These are phyloP conservation scores for Truncatella angustata DNA, from an alignment of 2,329 filamentous ascomycete species.

Conservation along the genomic window DNA sequence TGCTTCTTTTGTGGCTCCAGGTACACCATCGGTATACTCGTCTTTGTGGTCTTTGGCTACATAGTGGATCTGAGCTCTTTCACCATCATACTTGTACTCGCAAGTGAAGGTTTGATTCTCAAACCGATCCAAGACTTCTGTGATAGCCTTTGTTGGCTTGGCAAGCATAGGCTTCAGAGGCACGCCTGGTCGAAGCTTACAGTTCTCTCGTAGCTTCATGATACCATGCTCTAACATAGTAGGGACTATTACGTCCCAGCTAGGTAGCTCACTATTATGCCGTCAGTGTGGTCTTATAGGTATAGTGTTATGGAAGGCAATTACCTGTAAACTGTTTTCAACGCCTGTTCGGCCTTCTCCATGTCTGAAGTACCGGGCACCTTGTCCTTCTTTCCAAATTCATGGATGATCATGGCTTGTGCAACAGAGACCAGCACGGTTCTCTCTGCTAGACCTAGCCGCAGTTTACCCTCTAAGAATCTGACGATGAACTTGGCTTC, in stretches of 20 bases:
- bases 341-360: constrained; percentile 76
- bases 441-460: constrained; percentile 87
- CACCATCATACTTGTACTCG: constrained; percentile 98
- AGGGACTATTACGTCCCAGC: constrained; percentile 92
- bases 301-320: constrained; percentile 18
- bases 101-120: constrained; percentile 95
- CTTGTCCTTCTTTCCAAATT: constrained; percentile 68
- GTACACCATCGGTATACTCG: constrained; percentile 62
- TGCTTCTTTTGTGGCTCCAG: constrained; percentile 61
- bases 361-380: constrained; percentile 72
- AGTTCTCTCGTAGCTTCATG: constrained; percentile 75
- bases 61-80: constrained; percentile 97
- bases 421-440: constrained; percentile 88
- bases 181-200: constrained; percentile 89
- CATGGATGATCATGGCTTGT: constrained; percentile 84
- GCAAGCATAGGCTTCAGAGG: constrained; percentile 98
- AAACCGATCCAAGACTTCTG: constrained; percentile 94
- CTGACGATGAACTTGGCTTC: constrained; percentile 93
- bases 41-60: constrained; percentile 77
- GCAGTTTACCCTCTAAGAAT: constrained; percentile 90
- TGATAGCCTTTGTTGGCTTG: constrained; percentile 97
- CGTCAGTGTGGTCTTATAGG: neutral
- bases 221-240: constrained; percentile 86
- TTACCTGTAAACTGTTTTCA: constrained; percentile 89
- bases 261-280: constrained; percentile 75